Conservation (phyloP, 768 basidiomycete genomes). For the Boletus speciosus region DNA sequence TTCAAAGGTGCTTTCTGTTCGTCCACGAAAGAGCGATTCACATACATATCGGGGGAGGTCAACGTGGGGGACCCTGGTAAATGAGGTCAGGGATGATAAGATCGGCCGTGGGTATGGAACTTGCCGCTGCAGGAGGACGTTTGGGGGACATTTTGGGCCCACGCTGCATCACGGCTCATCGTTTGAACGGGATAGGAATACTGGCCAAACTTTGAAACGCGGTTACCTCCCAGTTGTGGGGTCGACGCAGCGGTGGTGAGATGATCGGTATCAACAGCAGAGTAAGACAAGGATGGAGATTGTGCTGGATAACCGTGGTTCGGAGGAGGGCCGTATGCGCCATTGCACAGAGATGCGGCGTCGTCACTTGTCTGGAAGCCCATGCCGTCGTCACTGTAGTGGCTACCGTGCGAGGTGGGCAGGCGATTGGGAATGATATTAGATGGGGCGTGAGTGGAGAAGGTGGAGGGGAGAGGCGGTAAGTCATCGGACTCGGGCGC, state of each 20-base stretch:
- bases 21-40: conserved; percentile 45
- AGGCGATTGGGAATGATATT: conserved; percentile 34
- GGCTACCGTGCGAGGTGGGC: conserved; percentile 36
- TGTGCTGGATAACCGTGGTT: conserved; percentile 42
- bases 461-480: conserved; percentile 46
- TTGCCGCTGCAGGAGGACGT: conserved; percentile 31
- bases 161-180: conserved; percentile 29
- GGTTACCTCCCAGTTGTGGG: conserved; percentile 38
- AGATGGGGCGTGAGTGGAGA: conserved; percentile 34
- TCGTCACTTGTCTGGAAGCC: conserved; percentile 51
- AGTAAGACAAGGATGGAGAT: conserved; percentile 45
- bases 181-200: conserved; percentile 44
- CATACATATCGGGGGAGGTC: conserved; percentile 45
- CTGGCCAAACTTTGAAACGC: conserved; percentile 49
- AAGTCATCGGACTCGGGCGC: conserved; percentile 51
- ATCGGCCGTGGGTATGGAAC: conserved; percentile 26
- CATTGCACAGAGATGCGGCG: conserved; percentile 39
- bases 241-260: conserved; percentile 20
- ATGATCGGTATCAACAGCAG: conserved; percentile 33
- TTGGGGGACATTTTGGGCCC: conserved; percentile 30
- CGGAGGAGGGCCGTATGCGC: conserved; percentile 42
- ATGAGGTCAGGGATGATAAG: conserved; percentile 31
- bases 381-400: conserved; percentile 40
- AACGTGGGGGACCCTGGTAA: conserved; percentile 58
- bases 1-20: conserved; percentile 56